Percentiles rank a stretch among this genome's conserved stretches.
Evolutionary conservation across 2,329 filamentous ascomycete genomes (phyloP).

Genomic region (Ambrosiella xylebori): DNA sequence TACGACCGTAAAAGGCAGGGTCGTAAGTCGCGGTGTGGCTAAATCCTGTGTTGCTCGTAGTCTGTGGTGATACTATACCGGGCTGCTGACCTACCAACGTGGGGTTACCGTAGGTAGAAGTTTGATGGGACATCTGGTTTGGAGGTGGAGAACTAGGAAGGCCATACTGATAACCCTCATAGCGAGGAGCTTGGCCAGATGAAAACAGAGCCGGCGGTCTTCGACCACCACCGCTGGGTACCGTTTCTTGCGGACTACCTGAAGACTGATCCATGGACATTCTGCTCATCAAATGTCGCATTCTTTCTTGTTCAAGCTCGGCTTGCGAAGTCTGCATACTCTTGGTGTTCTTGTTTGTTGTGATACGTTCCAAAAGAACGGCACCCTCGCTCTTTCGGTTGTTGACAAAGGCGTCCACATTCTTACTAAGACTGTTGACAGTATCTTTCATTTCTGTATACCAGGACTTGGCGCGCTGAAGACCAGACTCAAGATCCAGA

Average conservation of each 20-base stretch:
- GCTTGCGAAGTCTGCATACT: constrained; percentile 37
- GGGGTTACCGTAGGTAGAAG: constrained; percentile 17
- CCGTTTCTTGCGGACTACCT: constrained; percentile 9
- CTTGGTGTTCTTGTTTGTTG: constrained; percentile 34
- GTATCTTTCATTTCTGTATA: constrained; percentile 94
- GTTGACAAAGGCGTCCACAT: constrained; percentile 92
- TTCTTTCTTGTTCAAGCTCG: constrained; percentile 71
- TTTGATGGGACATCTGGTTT: constrained; percentile 24
- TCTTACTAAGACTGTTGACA: constrained; percentile 79
- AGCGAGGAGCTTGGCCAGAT: constrained; percentile 28
- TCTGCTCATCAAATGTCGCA: constrained; percentile 83
- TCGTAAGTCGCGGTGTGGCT: constrained; percentile 35
- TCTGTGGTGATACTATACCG: constrained; percentile 14
- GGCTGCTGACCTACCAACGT: constrained; percentile 22
- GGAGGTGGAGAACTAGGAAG: constrained; percentile 39
- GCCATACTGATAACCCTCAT: constrained; percentile 42
- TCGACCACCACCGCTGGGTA: constrained; percentile 12
- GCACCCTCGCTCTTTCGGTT: constrained; percentile 84
- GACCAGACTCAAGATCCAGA: constrained; percentile 68
- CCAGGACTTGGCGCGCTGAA: constrained; percentile 79
- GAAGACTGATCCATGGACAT: constrained; percentile 63
- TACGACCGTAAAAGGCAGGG: constrained; percentile 41
- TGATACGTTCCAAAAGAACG: constrained; percentile 69
- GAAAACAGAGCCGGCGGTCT: constrained; percentile 31
- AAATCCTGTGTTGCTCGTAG: constrained; percentile 19